Evolutionary conservation across 1,284 basidiomycete species (phyloP), one percentile per base, ranked within the genome.

Genomic region (Melampsora abietis-canadensis): DNA sequence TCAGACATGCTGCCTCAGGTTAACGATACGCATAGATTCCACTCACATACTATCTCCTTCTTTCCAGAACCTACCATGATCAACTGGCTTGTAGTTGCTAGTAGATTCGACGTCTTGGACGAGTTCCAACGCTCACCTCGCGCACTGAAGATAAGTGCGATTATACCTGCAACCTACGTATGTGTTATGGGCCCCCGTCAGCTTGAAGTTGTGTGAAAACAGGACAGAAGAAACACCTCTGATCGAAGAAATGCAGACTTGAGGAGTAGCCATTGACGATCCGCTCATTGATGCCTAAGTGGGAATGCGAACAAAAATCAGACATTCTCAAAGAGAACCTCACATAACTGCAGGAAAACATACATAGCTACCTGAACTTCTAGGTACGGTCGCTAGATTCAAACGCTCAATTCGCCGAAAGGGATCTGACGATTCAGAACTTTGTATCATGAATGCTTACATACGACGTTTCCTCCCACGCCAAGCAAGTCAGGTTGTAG

Each of bases 211-310:
- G 37, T 40, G 12, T 40, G 37, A 44, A 46, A 46, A 24, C n/a
- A 12, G 14, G 19, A 7, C 34, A 47, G 0, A 51, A 44, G 61
- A 7, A 30, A n/a, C 4, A 1, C 7, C 24, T 21, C 2, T 27
- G 5, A 7, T 10, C 21, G 51, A n/a, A 21, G 24, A 17, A 37
- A 34, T 6, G 21, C 69, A 34, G 21, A 73, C 69, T 44, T 73
- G 62, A 12, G 69, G 69, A 17, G 69, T 73, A 30, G 69, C 47
- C 69, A 73, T 73, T 5, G 69, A 73, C 6, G 69, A 64, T 65
- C 62, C 69, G 64, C 69, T 66, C 47, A 73, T 54, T 30, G 62
- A 64, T 21, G 47, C 61, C 69, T 73, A 48, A 27, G 31, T 61
- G 4, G 30, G 48, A 51, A 24, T 21, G 10, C 27, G 12, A n/a